A percentile compares a stretch with the other conserved stretches of the same genome.
phyloP scores from a whole-genome alignment of 192 early-diverging fungal genomes.

The Coemansia sp. region DNA sequence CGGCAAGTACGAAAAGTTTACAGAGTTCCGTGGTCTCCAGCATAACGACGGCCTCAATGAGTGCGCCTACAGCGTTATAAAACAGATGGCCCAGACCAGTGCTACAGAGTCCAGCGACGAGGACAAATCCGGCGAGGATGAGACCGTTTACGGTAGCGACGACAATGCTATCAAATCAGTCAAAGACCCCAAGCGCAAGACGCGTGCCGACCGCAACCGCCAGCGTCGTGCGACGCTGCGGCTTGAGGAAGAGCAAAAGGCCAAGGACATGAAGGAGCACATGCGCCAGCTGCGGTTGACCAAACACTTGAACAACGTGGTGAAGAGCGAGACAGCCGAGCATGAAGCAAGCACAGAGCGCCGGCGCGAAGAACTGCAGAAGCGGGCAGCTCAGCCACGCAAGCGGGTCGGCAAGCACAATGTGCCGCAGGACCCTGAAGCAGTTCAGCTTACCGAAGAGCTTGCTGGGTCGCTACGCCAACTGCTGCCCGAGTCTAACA shows the following conservation, averaged over 20 bases:
- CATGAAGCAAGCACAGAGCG: conserved; percentile 17
- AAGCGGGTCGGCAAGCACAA: conserved; percentile 34
- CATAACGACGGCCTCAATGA: conserved; percentile 24
- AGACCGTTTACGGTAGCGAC: conserved; percentile 10
- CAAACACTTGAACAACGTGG: conserved; percentile 50
- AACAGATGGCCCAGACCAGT: conserved; percentile 27
- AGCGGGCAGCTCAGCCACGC: conserved; percentile 27
- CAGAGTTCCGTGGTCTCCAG: conserved; percentile 9
- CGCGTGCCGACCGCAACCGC: conserved; percentile 60
- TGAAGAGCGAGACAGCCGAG: conserved; percentile 45
- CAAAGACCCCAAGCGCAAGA: conserved; percentile 58
- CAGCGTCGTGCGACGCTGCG: conserved; percentile 45
- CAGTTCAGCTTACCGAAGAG: conserved; percentile 48
- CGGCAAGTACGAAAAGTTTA: conserved; percentile 18
- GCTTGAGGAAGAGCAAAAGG: conserved; percentile 32
- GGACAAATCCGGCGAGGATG: conserved; percentile 16
- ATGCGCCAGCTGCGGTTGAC: conserved; percentile 56
- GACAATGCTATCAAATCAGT: conserved; percentile 9
- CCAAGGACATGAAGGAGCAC: conserved; percentile 47
- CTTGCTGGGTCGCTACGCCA: conserved; percentile 40
- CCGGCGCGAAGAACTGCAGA: conserved; percentile 26
- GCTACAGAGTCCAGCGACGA: conserved; percentile 20
- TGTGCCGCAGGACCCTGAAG: conserved; percentile 33
- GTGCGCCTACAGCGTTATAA: conserved; percentile 24
- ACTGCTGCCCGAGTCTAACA: conserved; percentile 48